These are phyloP conservation scores for Ichthyophthirius multifiliis DNA, from an alignment of 169 alveolate genomes.

Conservation along the genomic window DNA sequence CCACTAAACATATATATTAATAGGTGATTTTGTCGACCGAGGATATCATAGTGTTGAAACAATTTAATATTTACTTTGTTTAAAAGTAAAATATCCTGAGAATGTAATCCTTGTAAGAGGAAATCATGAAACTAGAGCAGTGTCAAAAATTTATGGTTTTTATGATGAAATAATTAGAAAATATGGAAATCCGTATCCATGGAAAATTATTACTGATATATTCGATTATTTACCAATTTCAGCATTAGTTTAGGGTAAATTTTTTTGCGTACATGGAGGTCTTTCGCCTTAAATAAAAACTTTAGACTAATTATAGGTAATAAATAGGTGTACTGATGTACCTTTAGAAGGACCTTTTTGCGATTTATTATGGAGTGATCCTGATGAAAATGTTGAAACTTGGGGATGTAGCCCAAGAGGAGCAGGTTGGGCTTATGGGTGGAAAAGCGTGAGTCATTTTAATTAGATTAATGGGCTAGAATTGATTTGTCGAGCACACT, in stretches of 20 bases:
- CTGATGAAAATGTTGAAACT: too few species aligned
- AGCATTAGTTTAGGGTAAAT: slow-evolving; percentile 59
- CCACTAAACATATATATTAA: too few species aligned
- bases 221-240: slow-evolving; percentile 90
- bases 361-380: slow-evolving; percentile 88
- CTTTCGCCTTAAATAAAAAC: slow-evolving; percentile 77
- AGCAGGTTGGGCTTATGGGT: slow-evolving; percentile 87
- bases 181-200: slow-evolving; percentile 91
- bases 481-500: slow-evolving; percentile 98
- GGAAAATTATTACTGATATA: slow-evolving; percentile 91
- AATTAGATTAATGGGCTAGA: slow-evolving; percentile 92
- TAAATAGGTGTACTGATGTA: slow-evolving; percentile 71
- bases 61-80: slow-evolving; percentile 68
- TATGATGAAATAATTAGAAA: slow-evolving; percentile 91
- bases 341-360: slow-evolving; percentile 82
- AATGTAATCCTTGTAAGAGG: slow-evolving; percentile 87
- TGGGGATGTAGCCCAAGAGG: slow-evolving; percentile 81
- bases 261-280: slow-evolving; percentile 62
- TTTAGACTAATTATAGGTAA: slow-evolving; percentile 64
- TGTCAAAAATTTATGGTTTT: slow-evolving; percentile 94
- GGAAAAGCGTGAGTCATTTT: slow-evolving; percentile 90
- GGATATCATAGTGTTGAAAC: slow-evolving; percentile 89
- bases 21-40: slow-evolving; percentile 91
- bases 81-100: slow-evolving; percentile 76
- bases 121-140: slow-evolving; percentile 94